Conservation (phyloP, 306 rosid genomes). For the Benincasa hispida region DNA sequence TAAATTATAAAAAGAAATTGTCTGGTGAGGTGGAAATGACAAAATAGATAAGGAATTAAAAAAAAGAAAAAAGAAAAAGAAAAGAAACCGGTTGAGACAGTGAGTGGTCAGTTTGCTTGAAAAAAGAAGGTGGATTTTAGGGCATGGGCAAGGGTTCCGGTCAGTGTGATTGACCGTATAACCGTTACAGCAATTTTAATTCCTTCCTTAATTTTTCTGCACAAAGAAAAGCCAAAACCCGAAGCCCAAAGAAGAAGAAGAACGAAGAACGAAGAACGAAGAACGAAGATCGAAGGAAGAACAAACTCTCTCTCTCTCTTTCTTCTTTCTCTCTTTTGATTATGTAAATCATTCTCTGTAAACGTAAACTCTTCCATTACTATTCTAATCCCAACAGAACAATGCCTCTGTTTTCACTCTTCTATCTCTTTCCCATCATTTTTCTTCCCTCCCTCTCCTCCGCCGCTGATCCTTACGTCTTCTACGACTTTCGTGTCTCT, state of each 20-base stretch:
- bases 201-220: neutral
- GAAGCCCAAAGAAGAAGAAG: neutral
- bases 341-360: neutral
- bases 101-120: neutral
- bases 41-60: neutral
- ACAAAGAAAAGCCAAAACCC: neutral
- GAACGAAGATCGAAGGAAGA: neutral
- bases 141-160: neutral
- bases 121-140: neutral
- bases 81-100: neutral
- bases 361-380: neutral
- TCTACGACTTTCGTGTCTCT: slow-evolving; percentile 38
- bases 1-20: neutral
- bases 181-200: neutral
- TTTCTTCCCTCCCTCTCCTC: slow-evolving; percentile 31
- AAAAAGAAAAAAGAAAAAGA: neutral
- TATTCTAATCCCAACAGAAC: neutral
- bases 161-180: slow-evolving; percentile 7
- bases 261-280: neutral
- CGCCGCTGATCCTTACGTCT: slow-evolving; percentile 46
- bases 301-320: neutral
- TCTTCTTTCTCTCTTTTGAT: neutral
- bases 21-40: neutral
- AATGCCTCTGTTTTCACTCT: slow-evolving; percentile 33
- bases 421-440: slow-evolving; percentile 31